phyloP scores from a whole-genome alignment of 2,329 filamentous ascomycete genomes.

The Fusarium sp. region DNA sequence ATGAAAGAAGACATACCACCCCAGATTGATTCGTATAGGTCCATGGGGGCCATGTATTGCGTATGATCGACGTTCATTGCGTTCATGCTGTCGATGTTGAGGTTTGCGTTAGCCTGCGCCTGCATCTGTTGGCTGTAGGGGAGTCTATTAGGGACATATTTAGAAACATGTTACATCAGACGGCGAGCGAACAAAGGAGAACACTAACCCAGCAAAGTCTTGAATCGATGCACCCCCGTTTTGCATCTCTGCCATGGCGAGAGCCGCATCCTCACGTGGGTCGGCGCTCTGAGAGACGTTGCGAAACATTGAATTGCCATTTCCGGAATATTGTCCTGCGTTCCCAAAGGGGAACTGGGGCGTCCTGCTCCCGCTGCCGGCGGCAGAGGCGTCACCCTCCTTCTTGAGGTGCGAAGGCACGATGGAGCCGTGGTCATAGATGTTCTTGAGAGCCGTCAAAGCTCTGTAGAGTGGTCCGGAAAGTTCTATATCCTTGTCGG shows the following conservation, averaged over 20 bases:
- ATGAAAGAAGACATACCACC: conserved; percentile 63
- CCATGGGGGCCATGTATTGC: conserved; percentile 73
- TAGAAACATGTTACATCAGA: conserved; percentile 24
- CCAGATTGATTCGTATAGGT: conserved; percentile 75
- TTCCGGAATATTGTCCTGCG: conserved; percentile 38
- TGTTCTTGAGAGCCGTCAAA: conserved; percentile 70
- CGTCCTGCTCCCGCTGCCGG: conserved; percentile 59
- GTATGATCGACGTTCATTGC: conserved; percentile 66
- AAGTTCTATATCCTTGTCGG: conserved; percentile 70
- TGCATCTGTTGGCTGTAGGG: conserved; percentile 55
- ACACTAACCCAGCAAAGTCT: conserved; percentile 57
- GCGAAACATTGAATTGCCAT: conserved; percentile 44
- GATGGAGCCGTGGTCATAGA: conserved; percentile 73
- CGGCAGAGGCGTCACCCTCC: conserved; percentile 59
- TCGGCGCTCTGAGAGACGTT: conserved; percentile 53
- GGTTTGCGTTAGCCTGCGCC: conserved; percentile 44
- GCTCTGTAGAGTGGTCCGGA: conserved; percentile 71
- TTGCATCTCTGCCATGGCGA: conserved; percentile 74
- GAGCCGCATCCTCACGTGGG: conserved; percentile 69
- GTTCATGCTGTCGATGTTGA: conserved; percentile 58
- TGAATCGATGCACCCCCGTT: conserved; percentile 61
- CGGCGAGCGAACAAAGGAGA: background rate
- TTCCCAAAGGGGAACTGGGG: conserved; percentile 50
- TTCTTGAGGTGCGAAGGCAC: conserved; percentile 62
- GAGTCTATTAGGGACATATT: conserved; percentile 45